These are phyloP conservation scores for Dactylonectria estremocensis DNA, from an alignment of 2,329 filamentous ascomycete genomes.

Conservation along the genomic window DNA sequence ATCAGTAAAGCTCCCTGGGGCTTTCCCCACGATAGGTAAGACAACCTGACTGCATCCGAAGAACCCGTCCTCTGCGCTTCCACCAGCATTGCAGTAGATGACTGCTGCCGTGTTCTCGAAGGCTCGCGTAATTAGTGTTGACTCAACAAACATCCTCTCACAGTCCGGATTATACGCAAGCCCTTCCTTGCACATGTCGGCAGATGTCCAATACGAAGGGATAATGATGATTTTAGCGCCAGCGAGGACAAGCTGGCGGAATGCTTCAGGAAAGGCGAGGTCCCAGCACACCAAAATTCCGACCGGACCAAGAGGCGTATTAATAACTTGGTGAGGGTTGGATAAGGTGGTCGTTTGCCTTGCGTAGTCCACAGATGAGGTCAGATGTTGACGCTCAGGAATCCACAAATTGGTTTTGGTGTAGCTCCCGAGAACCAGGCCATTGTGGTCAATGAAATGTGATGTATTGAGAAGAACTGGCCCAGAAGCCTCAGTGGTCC, in stretches of 20 bases:
- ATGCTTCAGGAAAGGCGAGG: conserved; percentile 83
- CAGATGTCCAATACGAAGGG: conserved; percentile 77
- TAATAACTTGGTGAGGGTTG: conserved; percentile 65
- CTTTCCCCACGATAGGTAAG: conserved; percentile 75
- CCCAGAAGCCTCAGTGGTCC: conserved; percentile 59
- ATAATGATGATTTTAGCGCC: conserved; percentile 81
- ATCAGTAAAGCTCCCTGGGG: conserved; percentile 68
- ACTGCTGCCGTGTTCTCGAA: conserved; percentile 83
- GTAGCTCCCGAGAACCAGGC: conserved; percentile 74
- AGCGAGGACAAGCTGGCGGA: conserved; percentile 76
- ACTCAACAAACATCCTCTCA: conserved; percentile 78
- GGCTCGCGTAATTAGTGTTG: conserved; percentile 72
- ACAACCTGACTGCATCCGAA: conserved; percentile 73
- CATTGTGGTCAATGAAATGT: conserved; percentile 78
- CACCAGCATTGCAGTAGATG: conserved; percentile 79
- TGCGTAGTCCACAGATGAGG: conserved; percentile 40
- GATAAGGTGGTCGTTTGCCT: conserved; percentile 60
- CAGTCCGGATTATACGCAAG: conserved; percentile 70
- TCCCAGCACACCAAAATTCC: conserved; percentile 85
- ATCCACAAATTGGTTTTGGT: conserved; percentile 86
- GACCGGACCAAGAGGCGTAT: conserved; percentile 70
- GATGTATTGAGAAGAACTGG: conserved; percentile 69
- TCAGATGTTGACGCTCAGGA: conserved; percentile 74
- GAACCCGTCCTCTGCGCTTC: conserved; percentile 49
- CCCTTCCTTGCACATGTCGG: conserved; percentile 65